A percentile compares a stretch with the other conserved stretches of the same genome.
phyloP scores from a whole-genome alignment of 2,329 filamentous ascomycete genomes.

The Kalmusia sp. region DNA sequence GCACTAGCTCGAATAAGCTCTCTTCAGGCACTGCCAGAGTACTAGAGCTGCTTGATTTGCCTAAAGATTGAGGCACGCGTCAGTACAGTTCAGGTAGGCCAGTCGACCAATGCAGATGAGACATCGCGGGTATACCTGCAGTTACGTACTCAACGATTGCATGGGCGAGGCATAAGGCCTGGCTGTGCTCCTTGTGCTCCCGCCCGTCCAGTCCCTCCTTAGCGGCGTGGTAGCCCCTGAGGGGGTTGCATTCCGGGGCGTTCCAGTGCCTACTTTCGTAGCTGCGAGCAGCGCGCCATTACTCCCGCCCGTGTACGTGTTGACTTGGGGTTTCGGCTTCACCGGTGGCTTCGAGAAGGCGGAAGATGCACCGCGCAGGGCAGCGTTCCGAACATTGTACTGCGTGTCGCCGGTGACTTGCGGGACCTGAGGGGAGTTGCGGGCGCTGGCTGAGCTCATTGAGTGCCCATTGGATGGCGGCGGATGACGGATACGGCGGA shows the following conservation, averaged over 20 bases:
- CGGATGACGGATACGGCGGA: constrained; percentile 20
- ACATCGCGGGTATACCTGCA: neutral
- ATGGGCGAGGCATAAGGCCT: constrained; percentile 32
- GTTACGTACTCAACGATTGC: constrained; percentile 21
- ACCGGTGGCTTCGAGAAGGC: constrained; percentile 56
- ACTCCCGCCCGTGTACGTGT: constrained; percentile 47
- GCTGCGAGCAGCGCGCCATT: constrained; percentile 57
- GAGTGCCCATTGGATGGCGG: constrained; percentile 42
- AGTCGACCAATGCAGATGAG: neutral
- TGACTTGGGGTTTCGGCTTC: constrained; percentile 49
- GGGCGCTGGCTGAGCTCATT: constrained; percentile 43
- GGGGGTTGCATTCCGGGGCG: constrained; percentile 19
- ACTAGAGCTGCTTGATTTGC: constrained; percentile 38
- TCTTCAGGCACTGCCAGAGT: constrained; percentile 39
- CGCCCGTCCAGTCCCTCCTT: constrained; percentile 40
- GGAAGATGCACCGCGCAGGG: constrained; percentile 56
- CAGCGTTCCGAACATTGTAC: constrained; percentile 51
- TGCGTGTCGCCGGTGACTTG: constrained; percentile 43
- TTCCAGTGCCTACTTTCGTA: constrained; percentile 47
- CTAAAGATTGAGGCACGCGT: constrained; percentile 27
- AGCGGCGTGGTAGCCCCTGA: constrained; percentile 27
- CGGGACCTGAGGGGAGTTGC: constrained; percentile 35
- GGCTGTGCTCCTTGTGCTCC: constrained; percentile 29
- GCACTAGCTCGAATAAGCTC: constrained; percentile 36
- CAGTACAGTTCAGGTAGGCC: neutral